Evolutionary conservation across 2,329 filamentous ascomycete species (phyloP), one percentile per base, ranked within the genome.

Genomic region (Fusarium pseudonygamai): DNA sequence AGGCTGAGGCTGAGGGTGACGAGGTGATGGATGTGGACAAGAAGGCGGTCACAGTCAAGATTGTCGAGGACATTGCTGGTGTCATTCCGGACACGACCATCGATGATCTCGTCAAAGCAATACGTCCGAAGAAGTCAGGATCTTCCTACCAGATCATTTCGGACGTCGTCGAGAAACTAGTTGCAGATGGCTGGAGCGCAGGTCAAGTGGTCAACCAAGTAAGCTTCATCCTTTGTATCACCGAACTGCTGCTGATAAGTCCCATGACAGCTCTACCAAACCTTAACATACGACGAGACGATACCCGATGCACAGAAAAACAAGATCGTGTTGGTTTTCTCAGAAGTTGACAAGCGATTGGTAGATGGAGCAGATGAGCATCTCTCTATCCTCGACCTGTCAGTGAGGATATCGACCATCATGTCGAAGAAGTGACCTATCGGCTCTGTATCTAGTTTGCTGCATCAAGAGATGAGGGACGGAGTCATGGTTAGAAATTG

Each of bases 361-460:
- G 93, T 97, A 11, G 97, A 99, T 82, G 96, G 96, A 14, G 93
- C 95, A 6, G 96, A 99, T 79, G 96, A 99, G 84, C 96, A 99
- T 80, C 85, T 99, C 30, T 94, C 93, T 2, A 93, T 98, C 67
- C 84, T 99, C 37, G 96, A 99, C 81, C 80, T 98, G 73, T 88
- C 93, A 12, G 86, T 98, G 79, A 91, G 93, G 78, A 93, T 97
- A 84, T 93, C 93, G 0, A 89, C 89, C 36, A 91, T 96, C 65
- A 80, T 97, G 80, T 86, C 85, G 46, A 85, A 85, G 46, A 82
- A 81, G 74, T 84, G 49, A 75, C 55, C 45, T 36, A 39, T 39
- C 22, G 14, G 24, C 57, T 55, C 39, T 18, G 24, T 20, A 50
- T 52, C 52, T 47, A 67, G 39, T 24, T 32, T 50, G n/a, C 73